These are phyloP conservation scores for Myxozyma vanderwaltii DNA, from an alignment of 805 yeast genomes.

Conservation along the genomic window DNA sequence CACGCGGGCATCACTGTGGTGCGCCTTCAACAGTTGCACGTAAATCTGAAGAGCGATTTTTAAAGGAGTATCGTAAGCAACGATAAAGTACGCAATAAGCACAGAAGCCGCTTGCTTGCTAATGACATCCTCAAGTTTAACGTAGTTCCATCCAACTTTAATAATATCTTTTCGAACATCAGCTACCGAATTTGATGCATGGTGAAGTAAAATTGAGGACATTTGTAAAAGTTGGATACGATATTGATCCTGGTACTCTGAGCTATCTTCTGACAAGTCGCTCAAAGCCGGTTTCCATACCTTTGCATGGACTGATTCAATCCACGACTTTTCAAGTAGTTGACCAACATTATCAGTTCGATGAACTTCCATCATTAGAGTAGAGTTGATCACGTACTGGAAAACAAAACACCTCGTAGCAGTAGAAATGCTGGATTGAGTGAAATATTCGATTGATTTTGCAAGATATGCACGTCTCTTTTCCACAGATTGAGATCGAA, in stretches of 20 bases:
- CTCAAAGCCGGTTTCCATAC: slow-evolving; percentile 66
- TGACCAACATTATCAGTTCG: slow-evolving; percentile 51
- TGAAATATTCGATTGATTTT: slow-evolving; percentile 54
- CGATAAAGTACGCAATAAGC: slow-evolving; percentile 80
- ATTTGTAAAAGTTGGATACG: slow-evolving; percentile 78
- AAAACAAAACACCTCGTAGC: slow-evolving; percentile 64
- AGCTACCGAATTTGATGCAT: slow-evolving; percentile 60
- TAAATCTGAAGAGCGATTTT: slow-evolving; percentile 89
- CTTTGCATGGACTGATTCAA: slow-evolving; percentile 58
- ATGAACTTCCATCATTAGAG: slow-evolving; percentile 61
- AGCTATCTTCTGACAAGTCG: slow-evolving; percentile 52
- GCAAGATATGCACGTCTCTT: slow-evolving; percentile 55
- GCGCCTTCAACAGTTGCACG: slow-evolving; percentile 82
- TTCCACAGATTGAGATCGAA: slow-evolving; percentile 51
- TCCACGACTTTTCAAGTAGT: slow-evolving; percentile 59
- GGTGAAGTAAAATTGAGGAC: slow-evolving; percentile 73
- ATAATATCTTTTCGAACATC: slow-evolving; percentile 71
- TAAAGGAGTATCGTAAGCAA: slow-evolving; percentile 84
- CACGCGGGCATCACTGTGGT: slow-evolving; percentile 79
- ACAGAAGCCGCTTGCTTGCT: slow-evolving; percentile 93
- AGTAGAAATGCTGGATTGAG: slow-evolving; percentile 49
- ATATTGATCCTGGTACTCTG: slow-evolving; percentile 72
- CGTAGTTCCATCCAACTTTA: slow-evolving; percentile 91
- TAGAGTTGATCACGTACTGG: slow-evolving; percentile 64
- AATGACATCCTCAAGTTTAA: slow-evolving; percentile 82